These are phyloP conservation scores for Rhodotorula mucilaginosa DNA, from an alignment of 1,284 basidiomycete genomes.

Conservation along the genomic window DNA sequence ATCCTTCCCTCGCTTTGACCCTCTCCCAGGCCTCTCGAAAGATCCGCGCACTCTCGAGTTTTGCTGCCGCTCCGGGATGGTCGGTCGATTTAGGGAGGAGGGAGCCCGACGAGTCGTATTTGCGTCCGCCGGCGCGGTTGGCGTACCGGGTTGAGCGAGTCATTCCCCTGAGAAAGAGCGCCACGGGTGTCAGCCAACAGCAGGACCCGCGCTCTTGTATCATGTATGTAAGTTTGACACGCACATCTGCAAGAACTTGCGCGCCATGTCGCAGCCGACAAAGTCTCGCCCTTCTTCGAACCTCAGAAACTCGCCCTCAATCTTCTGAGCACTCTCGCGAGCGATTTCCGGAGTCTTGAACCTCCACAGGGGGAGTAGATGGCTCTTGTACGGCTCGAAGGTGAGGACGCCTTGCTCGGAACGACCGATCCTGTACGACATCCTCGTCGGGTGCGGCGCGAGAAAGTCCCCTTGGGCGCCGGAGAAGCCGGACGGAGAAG, in stretches of 20 bases:
- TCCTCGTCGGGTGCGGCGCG: background rate
- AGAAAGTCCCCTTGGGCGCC: background rate
- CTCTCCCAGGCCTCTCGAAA: conserved; percentile 25
- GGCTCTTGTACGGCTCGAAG: conserved; percentile 28
- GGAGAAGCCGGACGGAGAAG: background rate
- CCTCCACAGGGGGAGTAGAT: conserved; percentile 23
- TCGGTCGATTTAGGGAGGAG: conserved; percentile 10
- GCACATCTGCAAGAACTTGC: conserved; percentile 31
- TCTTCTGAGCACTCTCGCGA: background rate
- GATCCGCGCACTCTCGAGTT: conserved; percentile 16
- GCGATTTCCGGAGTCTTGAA: conserved; percentile 21
- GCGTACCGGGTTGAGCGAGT: conserved; percentile 27
- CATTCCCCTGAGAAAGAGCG: conserved; percentile 13
- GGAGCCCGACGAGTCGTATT: conserved; percentile 16
- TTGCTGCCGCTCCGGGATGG: conserved; percentile 16
- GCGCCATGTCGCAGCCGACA: conserved; percentile 22
- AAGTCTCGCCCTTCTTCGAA: conserved; percentile 16
- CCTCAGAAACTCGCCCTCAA: conserved; percentile 10
- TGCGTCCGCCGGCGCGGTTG: conserved; percentile 25
- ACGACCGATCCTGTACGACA: conserved; percentile 19
- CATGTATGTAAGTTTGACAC: background rate
- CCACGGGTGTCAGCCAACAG: background rate
- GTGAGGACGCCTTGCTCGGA: conserved; percentile 33
- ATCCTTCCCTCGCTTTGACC: conserved; percentile 10
- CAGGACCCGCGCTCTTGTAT: background rate